Percentiles rank a stretch among this genome's conserved stretches.
phyloP scores from a whole-genome alignment of 176 grass and related monocot genomes.

The Lolium rigidum region DNA sequence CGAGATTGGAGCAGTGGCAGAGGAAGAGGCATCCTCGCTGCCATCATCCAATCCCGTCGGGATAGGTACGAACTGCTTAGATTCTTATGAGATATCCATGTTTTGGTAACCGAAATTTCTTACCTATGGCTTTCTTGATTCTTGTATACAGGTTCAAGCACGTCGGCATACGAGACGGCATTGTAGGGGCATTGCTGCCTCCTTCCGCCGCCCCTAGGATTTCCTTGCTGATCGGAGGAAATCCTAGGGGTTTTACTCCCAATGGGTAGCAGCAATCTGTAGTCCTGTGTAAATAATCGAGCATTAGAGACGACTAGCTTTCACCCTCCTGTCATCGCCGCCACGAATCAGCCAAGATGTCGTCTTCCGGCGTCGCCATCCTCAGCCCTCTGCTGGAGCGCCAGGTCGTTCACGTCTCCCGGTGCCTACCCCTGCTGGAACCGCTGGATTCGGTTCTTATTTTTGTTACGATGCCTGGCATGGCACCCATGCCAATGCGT shows the following conservation, averaged over 20 bases:
- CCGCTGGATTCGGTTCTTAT: constrained; percentile 55
- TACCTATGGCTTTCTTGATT: not conserved
- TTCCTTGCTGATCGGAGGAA: not conserved
- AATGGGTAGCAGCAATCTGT: constrained; percentile 28
- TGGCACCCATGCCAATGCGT: constrained; percentile 25
- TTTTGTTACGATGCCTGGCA: constrained; percentile 40
- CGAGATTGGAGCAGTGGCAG: not conserved
- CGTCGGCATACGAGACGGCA: not conserved
- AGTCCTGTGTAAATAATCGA: not conserved
- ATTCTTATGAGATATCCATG: not conserved
- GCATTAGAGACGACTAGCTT: not conserved
- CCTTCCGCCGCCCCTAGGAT: not conserved
- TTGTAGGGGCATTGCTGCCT: not conserved
- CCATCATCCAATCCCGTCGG: not conserved
- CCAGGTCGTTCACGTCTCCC: constrained; percentile 16
- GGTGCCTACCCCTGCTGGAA: not conserved
- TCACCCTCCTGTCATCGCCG: not conserved
- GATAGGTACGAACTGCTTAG: not conserved
- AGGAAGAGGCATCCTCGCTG: not conserved
- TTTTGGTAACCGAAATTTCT: not conserved
- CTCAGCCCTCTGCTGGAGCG: constrained; percentile 43
- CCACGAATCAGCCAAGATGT: constrained; percentile 11
- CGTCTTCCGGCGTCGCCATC: constrained; percentile 35
- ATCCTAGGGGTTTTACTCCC: not conserved
- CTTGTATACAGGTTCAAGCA: not conserved